phyloP scores from a whole-genome alignment of 257 asterid species.

The Salvia splendens region DNA sequence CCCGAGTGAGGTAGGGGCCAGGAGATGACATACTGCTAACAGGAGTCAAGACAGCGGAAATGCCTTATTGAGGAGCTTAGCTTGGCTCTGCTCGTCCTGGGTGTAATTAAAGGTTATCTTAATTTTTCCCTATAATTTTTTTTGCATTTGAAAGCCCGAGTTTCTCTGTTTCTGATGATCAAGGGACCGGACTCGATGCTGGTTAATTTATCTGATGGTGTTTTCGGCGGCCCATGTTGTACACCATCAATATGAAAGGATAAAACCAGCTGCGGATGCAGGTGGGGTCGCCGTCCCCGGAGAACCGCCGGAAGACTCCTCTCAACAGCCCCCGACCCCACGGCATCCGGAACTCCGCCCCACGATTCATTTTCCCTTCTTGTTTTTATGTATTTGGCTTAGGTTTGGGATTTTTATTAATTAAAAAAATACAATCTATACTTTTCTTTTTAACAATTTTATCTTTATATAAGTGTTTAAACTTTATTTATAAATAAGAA shows the following conservation, averaged over 20 bases:
- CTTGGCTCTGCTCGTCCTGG: conserved; percentile 25
- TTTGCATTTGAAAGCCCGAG: conserved; percentile 14
- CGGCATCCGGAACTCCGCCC: too few relatives aligned
- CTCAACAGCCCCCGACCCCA: too few relatives aligned
- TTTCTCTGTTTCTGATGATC: conserved; percentile 5
- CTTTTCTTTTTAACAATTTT: too few relatives aligned
- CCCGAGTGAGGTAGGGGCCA: conserved; percentile 28
- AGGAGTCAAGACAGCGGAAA: conserved; percentile 18
- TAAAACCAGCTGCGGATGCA: too few relatives aligned
- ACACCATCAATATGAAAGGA: neutral
- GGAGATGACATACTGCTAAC: conserved; percentile 7
- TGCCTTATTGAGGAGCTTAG: conserved; percentile 16
- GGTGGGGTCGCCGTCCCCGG: too few relatives aligned
- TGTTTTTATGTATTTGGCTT: too few relatives aligned
- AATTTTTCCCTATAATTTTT: neutral
- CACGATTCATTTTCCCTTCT: too few relatives aligned
- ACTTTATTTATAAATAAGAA: too few relatives aligned
- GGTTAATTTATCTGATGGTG: neutral
- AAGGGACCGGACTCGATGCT: neutral
- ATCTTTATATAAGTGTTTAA: too few relatives aligned
- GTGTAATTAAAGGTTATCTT: conserved; percentile 26
- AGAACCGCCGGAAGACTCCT: too few relatives aligned
- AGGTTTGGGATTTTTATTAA: too few relatives aligned
- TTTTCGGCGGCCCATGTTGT: conserved; percentile 8
- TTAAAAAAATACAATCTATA: too few relatives aligned